Evolutionary conservation across 2,329 filamentous ascomycete genomes (phyloP), one percentile per base, ranked within the genome.

Genomic region (Fusarium sp.): DNA sequence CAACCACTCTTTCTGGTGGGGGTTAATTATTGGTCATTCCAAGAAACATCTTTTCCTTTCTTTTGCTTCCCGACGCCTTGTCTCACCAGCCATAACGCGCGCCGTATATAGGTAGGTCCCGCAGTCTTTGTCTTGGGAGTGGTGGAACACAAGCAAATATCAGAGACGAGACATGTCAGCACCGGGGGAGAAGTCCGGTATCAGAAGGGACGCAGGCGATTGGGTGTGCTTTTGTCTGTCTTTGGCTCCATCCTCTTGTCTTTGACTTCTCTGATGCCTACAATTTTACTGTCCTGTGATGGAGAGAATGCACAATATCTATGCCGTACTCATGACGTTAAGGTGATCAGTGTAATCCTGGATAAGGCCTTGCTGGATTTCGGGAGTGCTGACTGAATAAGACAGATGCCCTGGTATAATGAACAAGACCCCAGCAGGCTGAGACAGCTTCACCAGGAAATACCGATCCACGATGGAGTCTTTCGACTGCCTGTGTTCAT

Each of bases 151-250:
- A 33, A 55, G 22, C 22, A 45, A 44, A 44, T 26, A 39, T 45
- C 43, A 52, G 24, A 54, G 33, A 33, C 60, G 56, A 56, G 63
- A 32, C 40, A 56, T 56, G 39, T 37, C 61, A 66, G 49, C 59
- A 54, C 55, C 54, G 54, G 56, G 68, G 71, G 68, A 70, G 54
- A 35, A 50, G 54, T 63, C 35, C 57, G 41, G 45, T 32, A 20
- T 43, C 56, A 45, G 59, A 35, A 60, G 39, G n/a, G 41, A 28
- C 22, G n/a, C 32, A 58, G 45, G 58, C 61, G 61, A 64, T 64
- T 64, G 51, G 61, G 51, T 64, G 45, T 63, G 51, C 28, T 20
- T 45, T 20, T 48, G 41, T 43, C 24, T 19, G 14, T 52, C 10
- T 56, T 26, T 45, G 28, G 19, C 14, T 51, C 10, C 10, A 28